Conservation (phyloP, 2,329 filamentous ascomycete genomes). For the Zymoseptoria crescenta region DNA sequence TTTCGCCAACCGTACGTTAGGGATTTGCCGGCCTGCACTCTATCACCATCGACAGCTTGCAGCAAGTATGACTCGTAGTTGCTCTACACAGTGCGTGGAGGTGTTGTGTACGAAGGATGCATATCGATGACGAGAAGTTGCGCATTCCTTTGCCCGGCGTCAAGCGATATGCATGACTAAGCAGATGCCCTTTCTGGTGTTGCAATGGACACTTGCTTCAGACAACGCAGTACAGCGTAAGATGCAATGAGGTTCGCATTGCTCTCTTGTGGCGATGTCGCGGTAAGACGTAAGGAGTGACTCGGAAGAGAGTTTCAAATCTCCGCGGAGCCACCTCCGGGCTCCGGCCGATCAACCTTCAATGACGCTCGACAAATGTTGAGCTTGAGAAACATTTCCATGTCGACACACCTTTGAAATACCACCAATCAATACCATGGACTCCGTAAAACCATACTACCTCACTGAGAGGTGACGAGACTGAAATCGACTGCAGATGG, state of each 20-base stretch:
- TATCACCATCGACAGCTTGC: not conserved
- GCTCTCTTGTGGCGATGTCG: too few relatives aligned
- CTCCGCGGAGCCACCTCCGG: not conserved
- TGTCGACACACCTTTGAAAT: not conserved
- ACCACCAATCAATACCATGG: not conserved
- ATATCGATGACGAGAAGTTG: not conserved
- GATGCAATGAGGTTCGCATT: too few relatives aligned
- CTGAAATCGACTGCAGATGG: constrained; percentile 31
- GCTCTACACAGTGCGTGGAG: not conserved
- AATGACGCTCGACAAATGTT: not conserved
- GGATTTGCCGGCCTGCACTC: not conserved
- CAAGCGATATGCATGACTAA: not conserved
- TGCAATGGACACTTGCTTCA: not conserved
- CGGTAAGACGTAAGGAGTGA: not conserved
- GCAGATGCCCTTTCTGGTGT: not conserved
- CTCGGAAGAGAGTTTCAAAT: not conserved
- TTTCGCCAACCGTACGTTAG: not conserved
- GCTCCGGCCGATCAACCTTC: not conserved
- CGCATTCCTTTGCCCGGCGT: not conserved
- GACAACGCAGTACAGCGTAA: too few relatives aligned
- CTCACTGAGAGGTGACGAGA: not conserved
- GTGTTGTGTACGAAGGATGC: not conserved
- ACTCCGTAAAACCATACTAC: not conserved
- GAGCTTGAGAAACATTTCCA: not conserved
- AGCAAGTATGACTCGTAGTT: not conserved